Evolutionary conservation across 176 grass and related monocot genomes (phyloP).

Genomic region (Triticum timopheevii): DNA sequence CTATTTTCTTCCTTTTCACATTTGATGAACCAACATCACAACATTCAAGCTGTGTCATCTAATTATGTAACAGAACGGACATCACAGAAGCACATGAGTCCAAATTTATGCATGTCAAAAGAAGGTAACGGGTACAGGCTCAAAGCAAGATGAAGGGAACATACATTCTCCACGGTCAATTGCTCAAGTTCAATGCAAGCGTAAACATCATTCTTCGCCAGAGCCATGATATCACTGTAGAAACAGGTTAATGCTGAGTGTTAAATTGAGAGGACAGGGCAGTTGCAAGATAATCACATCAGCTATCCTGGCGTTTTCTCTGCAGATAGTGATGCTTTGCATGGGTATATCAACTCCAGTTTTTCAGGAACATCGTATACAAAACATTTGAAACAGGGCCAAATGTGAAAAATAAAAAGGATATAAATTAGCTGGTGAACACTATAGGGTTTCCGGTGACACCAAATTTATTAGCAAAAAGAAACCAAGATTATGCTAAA

Average conservation of each 20-base stretch:
- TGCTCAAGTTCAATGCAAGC: conserved; percentile 62
- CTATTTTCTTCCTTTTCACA: not conserved
- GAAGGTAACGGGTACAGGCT: not conserved
- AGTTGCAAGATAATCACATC: conserved; percentile 11
- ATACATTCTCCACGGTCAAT: conserved; percentile 52
- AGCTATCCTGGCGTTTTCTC: not conserved
- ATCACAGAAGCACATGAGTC: conserved; percentile 1
- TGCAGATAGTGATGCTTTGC: not conserved
- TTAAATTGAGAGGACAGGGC: not conserved
- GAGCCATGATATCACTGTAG: conserved; percentile 72
- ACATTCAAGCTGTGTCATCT: not conserved
- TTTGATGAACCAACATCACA: conserved; percentile 21
- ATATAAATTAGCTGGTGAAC: not conserved
- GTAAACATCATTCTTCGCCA: conserved; percentile 61
- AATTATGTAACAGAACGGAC: not conserved
- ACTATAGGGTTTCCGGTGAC: not conserved
- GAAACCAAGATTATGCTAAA: not conserved
- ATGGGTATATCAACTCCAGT: not conserved
- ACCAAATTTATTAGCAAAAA: not conserved
- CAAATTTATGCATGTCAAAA: not conserved
- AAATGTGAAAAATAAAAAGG: not conserved
- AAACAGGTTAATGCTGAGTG: not conserved
- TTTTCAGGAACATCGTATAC: not conserved
- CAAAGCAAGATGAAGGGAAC: conserved; percentile 19
- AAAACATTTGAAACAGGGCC: not conserved